Conservation (phyloP, 768 basidiomycete species). For the Amanita subjunquillea region DNA sequence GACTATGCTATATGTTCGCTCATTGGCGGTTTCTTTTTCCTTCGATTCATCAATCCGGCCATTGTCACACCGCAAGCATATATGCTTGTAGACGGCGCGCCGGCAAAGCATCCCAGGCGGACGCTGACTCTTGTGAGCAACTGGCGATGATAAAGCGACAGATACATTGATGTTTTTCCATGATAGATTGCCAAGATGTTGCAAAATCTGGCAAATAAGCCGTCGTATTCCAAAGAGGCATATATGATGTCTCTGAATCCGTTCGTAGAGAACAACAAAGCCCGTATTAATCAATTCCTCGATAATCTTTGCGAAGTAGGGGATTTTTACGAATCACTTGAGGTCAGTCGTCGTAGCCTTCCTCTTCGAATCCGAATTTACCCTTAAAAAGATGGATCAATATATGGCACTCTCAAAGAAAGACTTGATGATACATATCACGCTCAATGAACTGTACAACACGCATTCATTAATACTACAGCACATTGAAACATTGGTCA, state of each 20-base stretch:
- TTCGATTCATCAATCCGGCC: slow-evolving; percentile 98
- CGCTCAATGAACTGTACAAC: slow-evolving; percentile 97
- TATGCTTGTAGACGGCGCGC: slow-evolving; percentile 97
- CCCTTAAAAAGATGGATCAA: slow-evolving; percentile 79
- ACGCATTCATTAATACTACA: slow-evolving; percentile 93
- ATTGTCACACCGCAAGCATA: slow-evolving; percentile 99
- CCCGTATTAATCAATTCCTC: slow-evolving; percentile 93
- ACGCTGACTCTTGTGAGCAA: slow-evolving; percentile 78
- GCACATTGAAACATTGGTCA: slow-evolving; percentile 88
- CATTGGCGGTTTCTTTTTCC: slow-evolving; percentile 99
- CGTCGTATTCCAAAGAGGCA: slow-evolving; percentile 92
- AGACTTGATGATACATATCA: slow-evolving; percentile 96
- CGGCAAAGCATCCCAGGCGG: slow-evolving; percentile 94
- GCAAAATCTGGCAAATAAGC: slow-evolving; percentile 98
- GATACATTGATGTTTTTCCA: neutral
- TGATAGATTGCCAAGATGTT: slow-evolving; percentile 97
- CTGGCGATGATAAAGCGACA: slow-evolving; percentile 8
- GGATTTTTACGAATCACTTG: slow-evolving; percentile 97
- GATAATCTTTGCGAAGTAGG: slow-evolving; percentile 97
- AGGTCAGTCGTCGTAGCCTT: slow-evolving; percentile 41
- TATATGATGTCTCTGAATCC: slow-evolving; percentile 99
- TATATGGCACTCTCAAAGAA: slow-evolving; percentile 99
- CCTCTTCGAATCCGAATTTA: neutral
- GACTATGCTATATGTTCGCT: slow-evolving; percentile 98
- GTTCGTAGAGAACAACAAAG: slow-evolving; percentile 98